phyloP scores from a whole-genome alignment of 805 yeast species.

The Yamadazyma tumulicola region DNA sequence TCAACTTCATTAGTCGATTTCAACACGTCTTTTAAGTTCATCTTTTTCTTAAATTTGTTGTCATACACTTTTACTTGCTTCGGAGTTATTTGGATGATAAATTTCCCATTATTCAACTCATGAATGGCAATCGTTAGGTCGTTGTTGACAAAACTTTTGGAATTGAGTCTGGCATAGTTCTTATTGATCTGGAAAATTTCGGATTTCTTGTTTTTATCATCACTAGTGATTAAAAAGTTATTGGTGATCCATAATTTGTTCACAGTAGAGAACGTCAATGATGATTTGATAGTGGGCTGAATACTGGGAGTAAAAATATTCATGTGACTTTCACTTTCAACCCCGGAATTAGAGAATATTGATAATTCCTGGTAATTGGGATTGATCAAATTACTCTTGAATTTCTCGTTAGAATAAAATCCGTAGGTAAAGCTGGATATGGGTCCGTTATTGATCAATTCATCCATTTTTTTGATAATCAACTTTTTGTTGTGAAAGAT shows the following conservation, averaged over 20 bases:
- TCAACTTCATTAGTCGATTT: conserved; percentile 6
- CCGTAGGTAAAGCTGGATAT: conserved; percentile 67
- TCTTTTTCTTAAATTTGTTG: conserved; percentile 51
- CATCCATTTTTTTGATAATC: conserved; percentile 48
- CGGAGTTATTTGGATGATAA: conserved; percentile 73
- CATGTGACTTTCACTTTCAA: conserved; percentile 50
- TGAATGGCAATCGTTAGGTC: conserved; percentile 66
- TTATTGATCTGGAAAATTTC: conserved; percentile 65
- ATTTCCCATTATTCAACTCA: conserved; percentile 50
- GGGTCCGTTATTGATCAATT: conserved; percentile 68
- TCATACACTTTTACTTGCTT: conserved; percentile 59
- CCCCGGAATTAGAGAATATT: conserved; percentile 68
- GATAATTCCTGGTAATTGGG: conserved; percentile 67
- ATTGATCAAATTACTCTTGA: conserved; percentile 59
- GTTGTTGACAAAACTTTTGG: conserved; percentile 60
- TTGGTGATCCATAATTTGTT: conserved; percentile 72
- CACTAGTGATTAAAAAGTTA: conserved; percentile 70
- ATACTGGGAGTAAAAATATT: conserved; percentile 65
- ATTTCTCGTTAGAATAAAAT: conserved; percentile 48
- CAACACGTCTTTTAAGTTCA: conserved; percentile 42
- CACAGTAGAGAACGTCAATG: conserved; percentile 68
- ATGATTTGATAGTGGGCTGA: conserved; percentile 63
- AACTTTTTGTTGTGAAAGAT: conserved; percentile 15
- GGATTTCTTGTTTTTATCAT: conserved; percentile 57
- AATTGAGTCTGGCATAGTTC: conserved; percentile 57